Base-by-base conservation (phyloP, 2,329 filamentous ascomycete species). In the Penicillium expansum region DNA sequence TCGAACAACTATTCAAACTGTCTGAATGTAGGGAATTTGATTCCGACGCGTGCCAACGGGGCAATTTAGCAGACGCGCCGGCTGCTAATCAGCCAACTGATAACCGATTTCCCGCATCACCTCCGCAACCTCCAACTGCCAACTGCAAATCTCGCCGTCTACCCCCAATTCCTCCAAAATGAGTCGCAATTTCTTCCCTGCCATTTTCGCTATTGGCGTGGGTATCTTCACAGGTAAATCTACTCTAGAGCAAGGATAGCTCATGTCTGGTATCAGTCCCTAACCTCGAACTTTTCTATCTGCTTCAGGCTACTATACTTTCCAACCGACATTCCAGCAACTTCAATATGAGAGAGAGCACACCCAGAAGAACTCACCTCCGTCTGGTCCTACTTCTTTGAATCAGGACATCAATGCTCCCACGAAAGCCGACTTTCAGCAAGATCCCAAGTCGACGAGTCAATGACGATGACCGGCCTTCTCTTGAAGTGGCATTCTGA, bases 271-370 rank as follows among this genome's bases (percentile, higher is more conserved):
- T 45, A 24, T 24, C 3, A 35, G 4, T 44, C 52, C 33, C 62
- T 66, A 61, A 62, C 52, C 24, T 41, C 32, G 49, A 37, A 57
- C 61, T 56, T 55, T 48, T 35, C 54, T 8, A 52, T 45, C 45
- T 51, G 33, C 47, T 38, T 2, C 60, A 78, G 76, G 76, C 41
- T 77, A 77, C 62, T 74, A 76, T 60, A 73, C 71, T 52, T 78
- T 78, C 66, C 72, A 77, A 50, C 76, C 76, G 22, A 70, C 74
- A 20, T 70, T 76, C 43, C 66, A 70, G 42, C 67, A 76, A 45
- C 63, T 75, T 33, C 68, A 75, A 24, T 51, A 58, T 39, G 71
- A 75, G 33, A 71, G 71, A 48, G 48, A 48, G 2, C 66, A 56
- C 1, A 24, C 44, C 1, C 56, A 51, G 14, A 52, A 58, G 60